Percentiles rank a stretch among this genome's conserved stretches.
Evolutionary conservation across 2,329 filamentous ascomycete species (phyloP).

Genomic region (Hypoxylon sp.): DNA sequence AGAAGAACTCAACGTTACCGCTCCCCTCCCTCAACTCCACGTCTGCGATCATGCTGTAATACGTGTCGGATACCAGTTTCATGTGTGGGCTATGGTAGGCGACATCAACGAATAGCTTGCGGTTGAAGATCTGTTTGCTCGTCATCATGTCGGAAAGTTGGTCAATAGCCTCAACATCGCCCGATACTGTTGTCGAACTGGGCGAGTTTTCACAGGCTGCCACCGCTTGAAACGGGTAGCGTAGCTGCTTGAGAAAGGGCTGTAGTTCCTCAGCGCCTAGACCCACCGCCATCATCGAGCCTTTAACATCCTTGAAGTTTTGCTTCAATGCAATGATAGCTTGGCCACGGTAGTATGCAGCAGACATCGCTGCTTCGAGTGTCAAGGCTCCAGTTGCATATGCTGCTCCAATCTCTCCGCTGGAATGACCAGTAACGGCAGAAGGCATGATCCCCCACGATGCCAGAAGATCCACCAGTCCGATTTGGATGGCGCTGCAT

Average conservation of each 20-base stretch:
- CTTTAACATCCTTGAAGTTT: conserved; percentile 57
- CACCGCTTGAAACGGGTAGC: conserved; percentile 47
- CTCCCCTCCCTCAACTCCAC: conserved; percentile 28
- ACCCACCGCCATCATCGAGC: conserved; percentile 69
- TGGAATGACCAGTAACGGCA: conserved; percentile 51
- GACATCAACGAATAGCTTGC: conserved; percentile 48
- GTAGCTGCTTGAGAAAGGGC: conserved; percentile 46
- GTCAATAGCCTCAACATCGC: conserved; percentile 46
- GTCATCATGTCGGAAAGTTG: conserved; percentile 42
- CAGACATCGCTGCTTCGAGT: conserved; percentile 47
- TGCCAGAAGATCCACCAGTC: conserved; percentile 57
- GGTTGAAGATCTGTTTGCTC: conserved; percentile 45
- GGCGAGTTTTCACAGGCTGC: conserved; percentile 50
- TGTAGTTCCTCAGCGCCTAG: conserved; percentile 58
- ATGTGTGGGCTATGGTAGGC: conserved; percentile 51
- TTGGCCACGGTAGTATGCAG: conserved; percentile 57
- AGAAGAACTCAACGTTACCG: conserved; percentile 43
- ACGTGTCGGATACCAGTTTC: conserved; percentile 47
- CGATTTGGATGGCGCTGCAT: conserved; percentile 61
- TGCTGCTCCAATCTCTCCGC: conserved; percentile 47
- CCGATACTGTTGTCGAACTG: conserved; percentile 45
- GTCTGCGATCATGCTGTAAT: conserved; percentile 44
- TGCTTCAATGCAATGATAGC: conserved; percentile 58
- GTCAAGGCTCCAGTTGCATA: conserved; percentile 51
- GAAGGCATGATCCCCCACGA: conserved; percentile 50